These are phyloP conservation scores for Phytophthora vignae DNA, from an alignment of 352 stramenopile genomes.

Conservation along the genomic window DNA sequence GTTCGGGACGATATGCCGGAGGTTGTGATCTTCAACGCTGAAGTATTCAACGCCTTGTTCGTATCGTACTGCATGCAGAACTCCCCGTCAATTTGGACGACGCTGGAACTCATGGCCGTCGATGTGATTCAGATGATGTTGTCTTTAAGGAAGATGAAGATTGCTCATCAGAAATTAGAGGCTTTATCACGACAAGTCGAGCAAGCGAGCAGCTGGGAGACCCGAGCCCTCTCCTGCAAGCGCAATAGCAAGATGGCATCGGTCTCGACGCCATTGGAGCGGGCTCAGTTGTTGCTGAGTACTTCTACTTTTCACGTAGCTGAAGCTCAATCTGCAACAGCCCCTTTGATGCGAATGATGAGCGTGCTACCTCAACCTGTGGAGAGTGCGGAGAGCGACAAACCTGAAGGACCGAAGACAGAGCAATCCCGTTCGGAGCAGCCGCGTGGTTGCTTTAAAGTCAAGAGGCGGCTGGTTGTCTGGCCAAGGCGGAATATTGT, in stretches of 20 bases:
- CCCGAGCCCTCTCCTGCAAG: neutral
- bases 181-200: slow-evolving; percentile 3
- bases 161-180: neutral
- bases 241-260: neutral
- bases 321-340: neutral
- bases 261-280: neutral
- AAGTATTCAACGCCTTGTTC: slow-evolving; percentile 36
- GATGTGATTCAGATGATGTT: slow-evolving; percentile 14
- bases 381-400: neutral
- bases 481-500: neutral
- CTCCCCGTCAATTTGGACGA: slow-evolving; percentile 20
- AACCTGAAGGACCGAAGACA: neutral
- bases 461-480: neutral
- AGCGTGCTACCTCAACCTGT: neutral
- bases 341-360: neutral
- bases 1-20: slow-evolving; percentile 1
- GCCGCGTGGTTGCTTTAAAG: neutral
- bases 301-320: neutral
- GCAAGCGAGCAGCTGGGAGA: neutral
- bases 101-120: slow-evolving; percentile 20
- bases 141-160: slow-evolving; percentile 10
- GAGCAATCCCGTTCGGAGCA: neutral
- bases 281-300: neutral
- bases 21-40: slow-evolving; percentile 27
- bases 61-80: slow-evolving; percentile 33